Conservation (phyloP, 1,284 basidiomycete genomes). For the Ceratobasidium sp. region DNA sequence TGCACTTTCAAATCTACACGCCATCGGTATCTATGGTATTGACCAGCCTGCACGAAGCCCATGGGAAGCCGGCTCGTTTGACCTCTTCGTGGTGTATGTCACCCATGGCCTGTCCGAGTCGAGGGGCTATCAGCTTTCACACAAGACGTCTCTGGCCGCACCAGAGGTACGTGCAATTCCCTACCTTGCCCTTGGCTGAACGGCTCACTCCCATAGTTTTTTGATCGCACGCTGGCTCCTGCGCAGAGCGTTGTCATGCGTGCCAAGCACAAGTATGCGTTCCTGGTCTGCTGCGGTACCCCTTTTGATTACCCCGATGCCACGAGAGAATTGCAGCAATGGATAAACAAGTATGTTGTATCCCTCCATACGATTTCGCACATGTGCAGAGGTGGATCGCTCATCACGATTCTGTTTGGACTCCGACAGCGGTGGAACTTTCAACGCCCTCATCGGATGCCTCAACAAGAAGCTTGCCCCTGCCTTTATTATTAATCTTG, state of each 20-base stretch:
- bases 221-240: neutral
- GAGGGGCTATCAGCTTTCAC: conserved; percentile 2
- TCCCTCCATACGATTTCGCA: neutral
- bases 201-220: neutral
- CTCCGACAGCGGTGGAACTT: neutral
- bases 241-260: neutral
- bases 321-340: neutral
- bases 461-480: conserved; percentile 24
- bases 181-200: neutral
- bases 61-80: neutral
- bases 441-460: conserved; percentile 18
- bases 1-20: neutral
- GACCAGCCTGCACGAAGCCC: too few species aligned
- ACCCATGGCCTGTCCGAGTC: conserved; percentile 1
- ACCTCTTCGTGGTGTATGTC: conserved; percentile 10
- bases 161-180: neutral
- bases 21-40: too few species aligned
- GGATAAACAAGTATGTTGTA: conserved; percentile 2
- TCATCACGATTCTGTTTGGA: neutral
- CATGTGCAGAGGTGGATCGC: neutral
- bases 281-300: conserved; percentile 16
- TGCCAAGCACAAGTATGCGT: neutral
- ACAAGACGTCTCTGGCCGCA: neutral
- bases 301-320: neutral
- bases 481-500: conserved; percentile 1